phyloP scores from a whole-genome alignment of 2,329 filamentous ascomycete species.

The Balansia obtecta region DNA sequence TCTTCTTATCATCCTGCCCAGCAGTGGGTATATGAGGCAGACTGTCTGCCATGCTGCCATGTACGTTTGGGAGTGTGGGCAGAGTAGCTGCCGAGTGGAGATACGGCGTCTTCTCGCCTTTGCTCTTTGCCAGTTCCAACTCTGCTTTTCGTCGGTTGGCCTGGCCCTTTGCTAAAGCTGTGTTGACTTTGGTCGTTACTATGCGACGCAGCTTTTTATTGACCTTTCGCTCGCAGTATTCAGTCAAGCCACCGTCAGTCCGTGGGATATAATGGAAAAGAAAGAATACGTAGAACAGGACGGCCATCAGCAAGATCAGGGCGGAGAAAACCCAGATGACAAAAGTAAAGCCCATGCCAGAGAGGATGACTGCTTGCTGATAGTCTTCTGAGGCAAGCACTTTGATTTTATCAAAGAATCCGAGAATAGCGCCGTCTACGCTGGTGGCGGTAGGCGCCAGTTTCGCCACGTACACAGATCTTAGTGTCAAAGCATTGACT shows the following conservation, averaged over 20 bases:
- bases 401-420: conserved; percentile 76
- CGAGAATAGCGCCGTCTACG: conserved; percentile 51
- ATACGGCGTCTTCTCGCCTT: conserved; percentile 32
- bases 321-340: conserved; percentile 79
- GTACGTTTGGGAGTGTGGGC: conserved; percentile 40
- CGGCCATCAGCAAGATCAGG: conserved; percentile 60
- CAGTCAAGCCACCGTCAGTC: conserved; percentile 64
- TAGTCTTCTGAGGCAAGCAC: conserved; percentile 60
- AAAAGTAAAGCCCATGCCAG: conserved; percentile 85
- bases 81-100: conserved; percentile 52
- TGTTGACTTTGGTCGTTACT: conserved; percentile 76
- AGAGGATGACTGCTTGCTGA: conserved; percentile 70
- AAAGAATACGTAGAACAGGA: conserved; percentile 75
- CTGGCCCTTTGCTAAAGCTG: conserved; percentile 71
- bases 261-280: conserved; percentile 85
- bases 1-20: conserved; percentile 46
- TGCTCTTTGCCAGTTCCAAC: conserved; percentile 37
- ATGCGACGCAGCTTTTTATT: conserved; percentile 76
- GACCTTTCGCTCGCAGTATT: conserved; percentile 86
- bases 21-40: conserved; percentile 46
- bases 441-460: conserved; percentile 41
- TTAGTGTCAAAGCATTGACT: conserved; percentile 80
- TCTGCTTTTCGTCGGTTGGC: conserved; percentile 42
- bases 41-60: conserved; percentile 28
- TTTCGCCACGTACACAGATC: conserved; percentile 66